These are phyloP conservation scores for Lunasporangiospora selenospora DNA, from an alignment of 192 early-diverging fungal species.

Conservation along the genomic window DNA sequence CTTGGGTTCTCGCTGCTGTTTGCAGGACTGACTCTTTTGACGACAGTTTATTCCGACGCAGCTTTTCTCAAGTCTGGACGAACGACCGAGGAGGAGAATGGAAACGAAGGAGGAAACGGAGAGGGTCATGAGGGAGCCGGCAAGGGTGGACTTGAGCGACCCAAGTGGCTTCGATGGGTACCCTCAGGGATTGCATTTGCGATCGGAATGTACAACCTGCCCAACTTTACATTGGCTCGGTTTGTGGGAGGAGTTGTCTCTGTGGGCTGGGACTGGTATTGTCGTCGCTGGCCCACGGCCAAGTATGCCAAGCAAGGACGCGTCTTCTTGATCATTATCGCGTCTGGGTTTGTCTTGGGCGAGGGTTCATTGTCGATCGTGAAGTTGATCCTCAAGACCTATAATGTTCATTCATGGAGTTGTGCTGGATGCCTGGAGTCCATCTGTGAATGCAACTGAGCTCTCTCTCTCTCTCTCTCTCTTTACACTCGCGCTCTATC, in stretches of 20 bases:
- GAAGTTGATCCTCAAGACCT: constrained; percentile 56
- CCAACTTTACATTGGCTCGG: constrained; percentile 76
- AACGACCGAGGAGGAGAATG: too few species aligned
- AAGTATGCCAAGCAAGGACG: constrained; percentile 48
- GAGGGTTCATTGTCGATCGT: constrained; percentile 78
- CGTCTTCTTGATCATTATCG: constrained; percentile 77
- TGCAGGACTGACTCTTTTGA: constrained; percentile 50
- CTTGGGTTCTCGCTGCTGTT: constrained; percentile 62
- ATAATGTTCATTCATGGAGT: constrained; percentile 37
- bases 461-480: not conserved
- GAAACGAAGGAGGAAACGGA: too few species aligned
- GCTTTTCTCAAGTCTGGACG: constrained; percentile 14
- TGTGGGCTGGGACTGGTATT: constrained; percentile 56
- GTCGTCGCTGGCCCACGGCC: constrained; percentile 22
- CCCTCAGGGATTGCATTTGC: constrained; percentile 82
- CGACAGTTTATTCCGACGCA: constrained; percentile 36
- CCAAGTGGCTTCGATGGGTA: constrained; percentile 56
- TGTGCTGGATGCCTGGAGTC: constrained; percentile 36
- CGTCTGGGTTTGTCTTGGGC: constrained; percentile 77
- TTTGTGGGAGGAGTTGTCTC: constrained; percentile 65
- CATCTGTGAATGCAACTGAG: constrained; percentile 26
- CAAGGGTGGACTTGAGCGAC: constrained; percentile 9
- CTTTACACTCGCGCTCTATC: not conserved
- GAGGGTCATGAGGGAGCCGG: constrained; percentile 34
- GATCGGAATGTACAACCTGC: constrained; percentile 82